A percentile compares a stretch with the other conserved stretches of the same genome.
Evolutionary conservation across 1,284 basidiomycete species (phyloP).

Genomic region (Farysia itapuensis): DNA sequence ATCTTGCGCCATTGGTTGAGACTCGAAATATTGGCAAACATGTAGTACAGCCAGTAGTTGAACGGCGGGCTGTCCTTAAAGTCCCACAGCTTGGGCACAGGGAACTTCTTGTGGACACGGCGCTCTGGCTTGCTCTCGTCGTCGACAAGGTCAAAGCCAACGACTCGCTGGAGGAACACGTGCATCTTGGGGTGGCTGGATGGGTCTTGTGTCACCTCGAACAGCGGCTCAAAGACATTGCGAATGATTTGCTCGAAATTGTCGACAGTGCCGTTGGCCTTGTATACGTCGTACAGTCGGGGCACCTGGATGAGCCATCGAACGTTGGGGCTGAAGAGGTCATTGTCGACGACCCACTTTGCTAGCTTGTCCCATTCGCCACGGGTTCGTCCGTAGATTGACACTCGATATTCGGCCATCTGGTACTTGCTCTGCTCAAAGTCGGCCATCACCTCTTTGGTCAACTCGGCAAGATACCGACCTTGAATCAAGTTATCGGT

Average conservation of each 20-base stretch:
- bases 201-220: conserved; percentile 94
- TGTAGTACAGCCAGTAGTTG: conserved; percentile 91
- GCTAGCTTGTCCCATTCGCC: conserved; percentile 98
- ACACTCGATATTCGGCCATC: conserved; percentile 84
- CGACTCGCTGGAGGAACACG: conserved; percentile 89
- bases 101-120: conserved; percentile 91
- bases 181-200: conserved; percentile 88
- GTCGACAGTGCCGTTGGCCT: conserved; percentile 77
- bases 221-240: conserved; percentile 89
- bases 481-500: conserved; percentile 80
- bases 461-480: conserved; percentile 90
- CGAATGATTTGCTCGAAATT: conserved; percentile 89
- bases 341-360: conserved; percentile 91
- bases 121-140: conserved; percentile 95
- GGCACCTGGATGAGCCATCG: conserved; percentile 97
- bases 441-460: conserved; percentile 92
- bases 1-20: conserved; percentile 85
- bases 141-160: conserved; percentile 96
- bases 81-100: conserved; percentile 88
- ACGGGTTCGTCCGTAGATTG: conserved; percentile 77
- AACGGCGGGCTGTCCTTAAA: conserved; percentile 87
- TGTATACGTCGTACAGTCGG: conserved; percentile 93
- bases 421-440: conserved; percentile 98
- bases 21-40: conserved; percentile 94
- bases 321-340: conserved; percentile 92